These are phyloP conservation scores for Phytophthora sp. DNA, from an alignment of 352 stramenopile genomes.

Conservation along the genomic window DNA sequence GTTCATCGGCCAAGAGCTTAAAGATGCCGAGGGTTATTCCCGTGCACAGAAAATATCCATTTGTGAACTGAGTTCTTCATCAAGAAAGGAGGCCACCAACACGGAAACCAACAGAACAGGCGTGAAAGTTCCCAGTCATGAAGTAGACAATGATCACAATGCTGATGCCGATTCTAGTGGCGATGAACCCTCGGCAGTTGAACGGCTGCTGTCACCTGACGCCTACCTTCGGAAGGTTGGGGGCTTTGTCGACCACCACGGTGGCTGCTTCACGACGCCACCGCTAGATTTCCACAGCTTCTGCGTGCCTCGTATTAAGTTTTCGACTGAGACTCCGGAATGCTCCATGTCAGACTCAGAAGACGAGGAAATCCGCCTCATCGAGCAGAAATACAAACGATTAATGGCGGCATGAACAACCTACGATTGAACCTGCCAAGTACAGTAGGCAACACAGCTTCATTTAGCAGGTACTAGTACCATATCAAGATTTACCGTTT, in stretches of 20 bases:
- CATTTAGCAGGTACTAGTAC: constrained; percentile 29
- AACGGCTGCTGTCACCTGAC: constrained; percentile 52
- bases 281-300: constrained; percentile 69
- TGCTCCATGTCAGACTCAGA: constrained; percentile 66
- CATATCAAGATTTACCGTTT: constrained; percentile 30
- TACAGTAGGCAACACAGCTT: constrained; percentile 7
- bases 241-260: constrained; percentile 53
- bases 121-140: constrained; percentile 2
- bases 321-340: constrained; percentile 39
- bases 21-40: constrained; percentile 1
- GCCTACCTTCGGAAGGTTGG: constrained; percentile 54
- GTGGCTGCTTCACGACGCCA: constrained; percentile 55
- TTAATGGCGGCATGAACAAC: constrained; percentile 44
- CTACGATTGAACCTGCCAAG: constrained; percentile 11
- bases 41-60: constrained; percentile 24
- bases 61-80: constrained; percentile 20
- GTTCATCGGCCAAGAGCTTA: background rate
- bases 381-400: constrained; percentile 78
- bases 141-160: constrained; percentile 25
- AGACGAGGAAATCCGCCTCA: constrained; percentile 76
- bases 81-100: background rate
- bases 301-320: constrained; percentile 82
- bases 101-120: background rate
- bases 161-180: constrained; percentile 17
- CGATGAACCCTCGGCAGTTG: constrained; percentile 15